Percentiles rank a stretch among this genome's conserved stretches.
Conservation (phyloP, 2,329 filamentous ascomycete species). For the Calycina herbarum region DNA sequence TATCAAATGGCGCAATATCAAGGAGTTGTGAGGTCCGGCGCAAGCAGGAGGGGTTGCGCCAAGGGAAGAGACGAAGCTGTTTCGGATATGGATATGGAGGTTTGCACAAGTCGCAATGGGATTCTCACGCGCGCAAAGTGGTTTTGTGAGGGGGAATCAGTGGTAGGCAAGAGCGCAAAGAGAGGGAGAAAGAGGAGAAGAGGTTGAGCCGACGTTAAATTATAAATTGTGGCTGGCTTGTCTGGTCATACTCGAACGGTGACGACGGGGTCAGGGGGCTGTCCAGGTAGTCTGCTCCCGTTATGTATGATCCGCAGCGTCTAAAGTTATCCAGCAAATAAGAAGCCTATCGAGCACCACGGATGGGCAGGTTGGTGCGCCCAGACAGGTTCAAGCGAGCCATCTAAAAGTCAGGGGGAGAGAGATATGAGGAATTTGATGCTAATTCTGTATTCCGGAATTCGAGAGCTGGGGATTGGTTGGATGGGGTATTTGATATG, state of each 20-base stretch:
- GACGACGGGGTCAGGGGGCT: constrained; percentile 23
- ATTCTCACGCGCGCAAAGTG: not conserved
- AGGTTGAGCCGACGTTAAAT: constrained; percentile 30
- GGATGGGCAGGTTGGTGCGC: constrained; percentile 29
- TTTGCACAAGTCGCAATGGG: not conserved
- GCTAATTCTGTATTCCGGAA: not conserved
- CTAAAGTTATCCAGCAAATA: constrained; percentile 29
- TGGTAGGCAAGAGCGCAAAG: constrained; percentile 10
- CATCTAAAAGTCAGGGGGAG: constrained; percentile 5
- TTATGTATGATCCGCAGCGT: constrained; percentile 18
- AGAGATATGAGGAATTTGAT: constrained; percentile 11
- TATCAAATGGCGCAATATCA: constrained; percentile 18
- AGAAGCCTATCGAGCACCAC: constrained; percentile 27
- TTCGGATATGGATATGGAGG: not conserved
- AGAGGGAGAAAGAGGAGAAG: not conserved
- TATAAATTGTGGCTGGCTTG: constrained; percentile 30
- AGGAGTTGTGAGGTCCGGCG: constrained; percentile 28
- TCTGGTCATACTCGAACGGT: constrained; percentile 28
- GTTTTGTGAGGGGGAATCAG: not conserved
- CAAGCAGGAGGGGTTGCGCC: constrained; percentile 14
- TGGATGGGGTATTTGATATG: too few species aligned
- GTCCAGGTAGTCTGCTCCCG: not conserved
- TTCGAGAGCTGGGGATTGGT: too few species aligned
- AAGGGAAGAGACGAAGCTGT: not conserved
- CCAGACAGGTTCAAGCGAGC: constrained; percentile 22